Conservation (phyloP, 148 eudicot genomes). For the Chenopodium suecicum region DNA sequence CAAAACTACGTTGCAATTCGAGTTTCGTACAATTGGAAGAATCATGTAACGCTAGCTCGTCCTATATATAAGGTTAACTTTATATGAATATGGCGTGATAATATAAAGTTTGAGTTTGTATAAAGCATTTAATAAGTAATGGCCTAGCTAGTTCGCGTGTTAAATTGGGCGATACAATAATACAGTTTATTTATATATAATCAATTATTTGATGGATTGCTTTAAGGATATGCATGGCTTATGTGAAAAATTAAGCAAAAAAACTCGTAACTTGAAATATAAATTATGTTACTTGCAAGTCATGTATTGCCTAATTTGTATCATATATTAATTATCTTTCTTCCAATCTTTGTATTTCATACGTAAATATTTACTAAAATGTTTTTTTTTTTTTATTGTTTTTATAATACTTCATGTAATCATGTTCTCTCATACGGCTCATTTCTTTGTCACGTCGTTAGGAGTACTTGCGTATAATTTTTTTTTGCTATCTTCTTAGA, state of each 20-base stretch:
- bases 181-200: neutral
- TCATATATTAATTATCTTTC: neutral
- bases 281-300: conserved; percentile 25
- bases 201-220: neutral
- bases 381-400: too few species aligned
- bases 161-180: neutral
- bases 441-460: neutral
- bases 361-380: too few species aligned
- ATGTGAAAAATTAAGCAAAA: conserved; percentile 5
- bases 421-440: neutral
- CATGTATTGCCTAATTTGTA: neutral
- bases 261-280: neutral
- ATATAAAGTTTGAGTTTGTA: too few species aligned
- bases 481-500: too few species aligned
- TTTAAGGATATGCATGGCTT: neutral
- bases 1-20: neutral
- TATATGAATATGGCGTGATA: too few species aligned
- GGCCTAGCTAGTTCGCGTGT: conserved; percentile 8
- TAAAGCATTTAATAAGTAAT: too few species aligned
- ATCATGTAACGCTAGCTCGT: neutral
- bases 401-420: too few species aligned
- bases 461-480: neutral
- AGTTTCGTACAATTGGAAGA: neutral
- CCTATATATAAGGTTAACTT: too few species aligned
- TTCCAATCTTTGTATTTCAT: conserved; percentile 8